Evolutionary conservation across 2,329 filamentous ascomycete genomes (phyloP).

Genomic region (Aspergillus fructus): DNA sequence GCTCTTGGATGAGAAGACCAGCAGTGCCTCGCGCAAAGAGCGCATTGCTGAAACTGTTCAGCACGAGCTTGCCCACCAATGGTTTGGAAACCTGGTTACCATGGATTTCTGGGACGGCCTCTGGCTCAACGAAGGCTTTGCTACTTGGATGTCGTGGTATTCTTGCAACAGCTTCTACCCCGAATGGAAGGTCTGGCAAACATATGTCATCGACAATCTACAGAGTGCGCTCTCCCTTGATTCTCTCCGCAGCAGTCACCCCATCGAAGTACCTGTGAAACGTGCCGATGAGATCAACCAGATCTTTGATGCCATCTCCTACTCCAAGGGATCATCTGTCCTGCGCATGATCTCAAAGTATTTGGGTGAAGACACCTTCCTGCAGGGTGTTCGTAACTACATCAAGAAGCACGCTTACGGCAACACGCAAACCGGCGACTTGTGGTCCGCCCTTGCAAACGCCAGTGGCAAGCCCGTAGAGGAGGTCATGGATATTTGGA

Average conservation of each 20-base stretch:
- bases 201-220: conserved; percentile 88
- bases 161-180: conserved; percentile 94
- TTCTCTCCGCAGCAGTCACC: conserved; percentile 89
- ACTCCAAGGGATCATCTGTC: conserved; percentile 94
- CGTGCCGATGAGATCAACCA: conserved; percentile 95
- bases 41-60: conserved; percentile 93
- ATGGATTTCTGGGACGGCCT: conserved; percentile 99
- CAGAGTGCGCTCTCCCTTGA: conserved; percentile 85
- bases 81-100: conserved; percentile 96
- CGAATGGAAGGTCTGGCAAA: conserved; percentile 98
- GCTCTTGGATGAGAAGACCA: conserved; percentile 86
- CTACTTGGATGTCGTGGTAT: conserved; percentile 92
- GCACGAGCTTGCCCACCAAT: conserved; percentile 95
- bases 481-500: conserved; percentile 93
- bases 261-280: conserved; percentile 95
- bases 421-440: conserved; percentile 86
- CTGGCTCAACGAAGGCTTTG: conserved; percentile 93
- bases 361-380: conserved; percentile 85
- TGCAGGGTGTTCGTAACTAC: conserved; percentile 87
- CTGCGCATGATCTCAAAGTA: conserved; percentile 97
- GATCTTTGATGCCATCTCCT: conserved; percentile 97
- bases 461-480: conserved; percentile 90
- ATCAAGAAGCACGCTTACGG: conserved; percentile 96
- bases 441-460: conserved; percentile 84
- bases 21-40: conserved; percentile 85